phyloP scores from a whole-genome alignment of 371 early-diverging fungal genomes.

The Mortierella sp. region DNA sequence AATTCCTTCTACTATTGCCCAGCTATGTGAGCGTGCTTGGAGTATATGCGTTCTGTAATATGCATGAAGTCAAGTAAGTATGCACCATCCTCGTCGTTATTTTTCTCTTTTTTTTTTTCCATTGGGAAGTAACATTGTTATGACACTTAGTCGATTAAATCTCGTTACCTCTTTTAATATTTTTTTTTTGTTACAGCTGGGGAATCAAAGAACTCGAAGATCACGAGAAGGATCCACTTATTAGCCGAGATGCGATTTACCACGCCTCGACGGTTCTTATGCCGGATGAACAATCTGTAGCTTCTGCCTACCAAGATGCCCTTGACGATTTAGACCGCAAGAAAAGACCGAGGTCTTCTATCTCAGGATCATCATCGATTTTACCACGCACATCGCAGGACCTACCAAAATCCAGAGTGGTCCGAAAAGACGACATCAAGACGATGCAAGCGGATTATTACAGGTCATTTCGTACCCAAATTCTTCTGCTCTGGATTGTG shows the following conservation, averaged over 20 bases:
- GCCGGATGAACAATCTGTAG: slow-evolving; percentile 76
- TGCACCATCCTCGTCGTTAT: too few relatives aligned
- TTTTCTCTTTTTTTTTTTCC: slow-evolving; percentile 2
- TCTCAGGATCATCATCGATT: slow-evolving; percentile 4
- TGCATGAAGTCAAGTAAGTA: slow-evolving; percentile 69
- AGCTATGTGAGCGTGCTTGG: slow-evolving; percentile 88
- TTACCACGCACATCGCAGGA: slow-evolving; percentile 4
- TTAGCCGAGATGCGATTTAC: slow-evolving; percentile 44
- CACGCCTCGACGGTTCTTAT: slow-evolving; percentile 74
- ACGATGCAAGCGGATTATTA: slow-evolving; percentile 90
- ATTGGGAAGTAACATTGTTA: background rate
- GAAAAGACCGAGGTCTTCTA: slow-evolving; percentile 18
- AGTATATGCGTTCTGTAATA: slow-evolving; percentile 74
- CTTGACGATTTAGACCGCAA: slow-evolving; percentile 62
- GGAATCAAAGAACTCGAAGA: slow-evolving; percentile 83
- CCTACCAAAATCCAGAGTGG: slow-evolving; percentile 2
- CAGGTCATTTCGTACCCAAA: slow-evolving; percentile 84
- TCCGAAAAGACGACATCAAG: slow-evolving; percentile 66
- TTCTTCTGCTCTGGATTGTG: slow-evolving; percentile 87
- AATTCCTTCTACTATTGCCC: slow-evolving; percentile 87
- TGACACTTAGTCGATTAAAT: background rate
- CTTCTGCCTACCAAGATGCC: slow-evolving; percentile 76
- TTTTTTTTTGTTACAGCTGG: slow-evolving; percentile 70
- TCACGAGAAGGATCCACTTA: slow-evolving; percentile 45
- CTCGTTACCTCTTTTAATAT: background rate